phyloP scores from a whole-genome alignment of 495 filamentous ascomycete genomes.

The Penicillium flavigenum region DNA sequence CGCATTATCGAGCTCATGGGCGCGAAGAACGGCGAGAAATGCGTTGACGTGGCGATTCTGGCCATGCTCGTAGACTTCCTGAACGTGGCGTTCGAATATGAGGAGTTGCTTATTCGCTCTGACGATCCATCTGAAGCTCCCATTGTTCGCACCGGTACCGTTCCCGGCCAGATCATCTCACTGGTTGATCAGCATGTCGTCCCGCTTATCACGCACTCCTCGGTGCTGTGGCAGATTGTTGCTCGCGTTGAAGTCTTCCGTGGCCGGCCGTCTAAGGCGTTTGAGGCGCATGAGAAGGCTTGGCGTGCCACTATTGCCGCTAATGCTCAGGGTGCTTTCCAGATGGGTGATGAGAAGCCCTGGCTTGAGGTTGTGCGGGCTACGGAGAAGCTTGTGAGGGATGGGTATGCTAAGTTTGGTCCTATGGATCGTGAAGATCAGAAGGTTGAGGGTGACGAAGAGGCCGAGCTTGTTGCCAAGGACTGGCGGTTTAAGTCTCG shows the following conservation, averaged over 20 bases:
- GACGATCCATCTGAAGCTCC: conserved; percentile 21
- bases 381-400: conserved; percentile 47
- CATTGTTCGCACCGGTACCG: conserved; percentile 44
- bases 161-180: conserved; percentile 59
- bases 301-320: conserved; percentile 69
- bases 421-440: conserved; percentile 41
- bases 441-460: conserved; percentile 24
- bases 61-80: conserved; percentile 69
- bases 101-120: conserved; percentile 33
- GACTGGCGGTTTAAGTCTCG: conserved; percentile 87
- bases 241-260: conserved; percentile 69
- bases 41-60: conserved; percentile 73
- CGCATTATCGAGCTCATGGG: conserved; percentile 75
- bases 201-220: conserved; percentile 79
- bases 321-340: conserved; percentile 48
- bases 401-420: conserved; percentile 51
- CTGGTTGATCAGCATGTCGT: conserved; percentile 69
- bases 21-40: conserved; percentile 65
- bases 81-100: conserved; percentile 50
- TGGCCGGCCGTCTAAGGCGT: conserved; percentile 61
- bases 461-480: conserved; percentile 45
- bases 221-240: conserved; percentile 71
- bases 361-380: conserved; percentile 50
- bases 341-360: conserved; percentile 49
- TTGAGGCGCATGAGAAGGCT: conserved; percentile 83